phyloP scores from a whole-genome alignment of 148 eudicot genomes.

The Amaranthus hypochondriacus region DNA sequence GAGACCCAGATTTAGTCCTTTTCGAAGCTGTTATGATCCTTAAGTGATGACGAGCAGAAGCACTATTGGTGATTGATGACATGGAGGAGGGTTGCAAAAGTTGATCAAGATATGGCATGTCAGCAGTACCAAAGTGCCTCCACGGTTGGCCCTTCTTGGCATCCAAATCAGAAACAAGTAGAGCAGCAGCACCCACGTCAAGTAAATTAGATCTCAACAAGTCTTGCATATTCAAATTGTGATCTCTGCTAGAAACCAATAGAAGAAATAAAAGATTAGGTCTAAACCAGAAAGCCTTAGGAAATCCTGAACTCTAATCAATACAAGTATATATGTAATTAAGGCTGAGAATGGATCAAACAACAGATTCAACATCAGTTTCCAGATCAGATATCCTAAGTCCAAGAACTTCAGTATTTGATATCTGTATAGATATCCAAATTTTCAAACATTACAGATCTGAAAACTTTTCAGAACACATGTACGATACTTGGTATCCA shows the following conservation, averaged over 20 bases:
- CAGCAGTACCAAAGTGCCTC: conserved; percentile 79
- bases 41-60: conserved; percentile 83
- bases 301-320: conserved; percentile 9
- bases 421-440: no score
- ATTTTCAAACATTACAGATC: no score
- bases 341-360: background rate
- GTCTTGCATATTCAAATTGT: conserved; percentile 48
- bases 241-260: conserved; percentile 63
- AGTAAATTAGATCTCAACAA: conserved; percentile 62
- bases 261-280: conserved; percentile 21
- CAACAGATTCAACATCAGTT: background rate
- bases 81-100: conserved; percentile 88
- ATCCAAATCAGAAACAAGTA: conserved; percentile 86
- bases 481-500: no score
- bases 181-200: conserved; percentile 97
- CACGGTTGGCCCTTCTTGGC: conserved; percentile 75
- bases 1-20: conserved; percentile 70
- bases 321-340: background rate
- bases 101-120: conserved; percentile 96
- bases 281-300: conserved; percentile 8
- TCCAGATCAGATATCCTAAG: no score
- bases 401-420: no score
- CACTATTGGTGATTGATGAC: conserved; percentile 64
- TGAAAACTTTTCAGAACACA: no score
- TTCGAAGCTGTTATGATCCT: conserved; percentile 90